Base-by-base conservation (phyloP, 352 stramenopile species). In the Globisporangium perplexum region DNA sequence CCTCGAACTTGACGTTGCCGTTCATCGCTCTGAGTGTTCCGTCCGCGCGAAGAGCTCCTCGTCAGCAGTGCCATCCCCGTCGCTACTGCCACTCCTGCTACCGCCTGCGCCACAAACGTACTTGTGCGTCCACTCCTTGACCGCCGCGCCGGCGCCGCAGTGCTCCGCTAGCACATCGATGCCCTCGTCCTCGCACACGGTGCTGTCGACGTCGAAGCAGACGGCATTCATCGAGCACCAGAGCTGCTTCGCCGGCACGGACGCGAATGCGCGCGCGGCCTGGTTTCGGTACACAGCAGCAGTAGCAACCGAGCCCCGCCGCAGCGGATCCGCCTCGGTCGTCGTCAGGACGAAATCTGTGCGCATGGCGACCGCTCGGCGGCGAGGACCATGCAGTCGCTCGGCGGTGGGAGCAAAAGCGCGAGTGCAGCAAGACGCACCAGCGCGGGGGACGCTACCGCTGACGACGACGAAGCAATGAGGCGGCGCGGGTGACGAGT, bases 121-220 rank as follows among this genome's bases (percentile, higher is more conserved):
- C 84, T 90, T 96, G 48, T 71, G 83, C 7, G 97, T 99, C 78
- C 96, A 96, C 12, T 85, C 96, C 44, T 96, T 88, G 22, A 99
- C 97, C 36, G 87, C 93, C 18, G 95, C 78, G 39, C 96, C 96
- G 20, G 90, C 93, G 18, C 96, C 96, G 36, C 96, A 96, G 61
- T 97, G 90, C 43, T 88, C 95, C n/a, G 97, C 97, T 5, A 99
- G 77, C 36, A 98, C 95, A 66, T 99, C 96, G 65, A 99, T 99
- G 22, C 97, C 97, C 71, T 99, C 96, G 43, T 99, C 96, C 23
- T 72, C 69, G 61, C 98, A 98, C 14, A 99, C 95, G 3, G 97
- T 99, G 65, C 88, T 98, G 77, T 99, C 97, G 0, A 99, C 96
- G 63, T 99, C 93, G 53, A 93, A 93, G 65, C 83, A 94, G 26